Evolutionary conservation across 1,139 yeast genomes (phyloP).

Genomic region (Nakaseomyces delphensis): DNA sequence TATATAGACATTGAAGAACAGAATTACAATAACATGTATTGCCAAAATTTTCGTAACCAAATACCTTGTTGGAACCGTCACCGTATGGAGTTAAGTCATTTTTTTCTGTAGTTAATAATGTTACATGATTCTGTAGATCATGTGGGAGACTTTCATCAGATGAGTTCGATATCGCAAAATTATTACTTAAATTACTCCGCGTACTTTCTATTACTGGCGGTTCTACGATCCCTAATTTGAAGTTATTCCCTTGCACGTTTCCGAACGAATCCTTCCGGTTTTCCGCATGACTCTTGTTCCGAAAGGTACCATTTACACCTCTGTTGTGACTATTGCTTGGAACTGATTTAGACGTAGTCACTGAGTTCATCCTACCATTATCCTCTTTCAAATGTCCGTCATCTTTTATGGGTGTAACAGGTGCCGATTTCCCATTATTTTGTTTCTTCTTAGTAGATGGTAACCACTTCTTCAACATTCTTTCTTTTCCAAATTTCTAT

Average conservation of each 20-base stretch:
- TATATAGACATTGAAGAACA: conserved; percentile 73
- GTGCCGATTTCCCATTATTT: conserved; percentile 4
- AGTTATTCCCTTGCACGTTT: background rate
- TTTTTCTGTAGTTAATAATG: conserved; percentile 2
- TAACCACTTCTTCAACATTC: conserved; percentile 15
- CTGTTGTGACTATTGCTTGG: background rate
- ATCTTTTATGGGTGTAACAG: background rate
- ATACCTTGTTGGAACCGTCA: conserved; percentile 60
- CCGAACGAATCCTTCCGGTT: conserved; percentile 3
- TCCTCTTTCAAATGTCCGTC: background rate
- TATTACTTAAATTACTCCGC: background rate
- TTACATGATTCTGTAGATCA: background rate
- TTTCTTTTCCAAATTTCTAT: background rate
- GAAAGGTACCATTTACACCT: background rate
- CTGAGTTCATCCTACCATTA: background rate
- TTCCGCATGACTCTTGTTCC: background rate
- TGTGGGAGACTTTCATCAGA: conserved; percentile 2
- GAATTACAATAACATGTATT: conserved; percentile 89
- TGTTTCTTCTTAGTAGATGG: conserved; percentile 7
- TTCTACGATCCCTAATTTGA: background rate
- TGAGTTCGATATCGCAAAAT: background rate
- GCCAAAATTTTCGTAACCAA: conserved; percentile 91
- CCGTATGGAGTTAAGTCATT: conserved; percentile 36
- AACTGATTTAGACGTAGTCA: background rate
- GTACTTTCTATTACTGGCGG: background rate